These are phyloP conservation scores for Ceratocystis destructans DNA, from an alignment of 2,329 filamentous ascomycete species.

Conservation along the genomic window DNA sequence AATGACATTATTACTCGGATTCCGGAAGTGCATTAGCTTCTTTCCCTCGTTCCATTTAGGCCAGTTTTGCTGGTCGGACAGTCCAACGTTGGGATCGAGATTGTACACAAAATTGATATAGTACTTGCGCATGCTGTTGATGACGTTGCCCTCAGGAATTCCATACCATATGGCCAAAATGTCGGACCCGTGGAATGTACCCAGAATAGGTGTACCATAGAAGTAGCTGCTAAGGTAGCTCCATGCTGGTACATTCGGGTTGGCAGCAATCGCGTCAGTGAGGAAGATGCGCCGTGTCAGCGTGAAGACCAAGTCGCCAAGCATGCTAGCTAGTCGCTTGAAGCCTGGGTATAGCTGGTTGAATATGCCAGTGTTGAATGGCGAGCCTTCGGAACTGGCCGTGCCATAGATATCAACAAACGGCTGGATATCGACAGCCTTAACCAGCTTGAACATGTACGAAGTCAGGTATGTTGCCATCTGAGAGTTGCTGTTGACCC, in stretches of 20 bases:
- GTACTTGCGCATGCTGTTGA: conserved; percentile 37
- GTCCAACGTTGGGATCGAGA: conserved; percentile 39
- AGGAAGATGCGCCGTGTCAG: conserved; percentile 33
- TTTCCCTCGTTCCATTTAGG: conserved; percentile 30
- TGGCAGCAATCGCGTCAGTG: conserved; percentile 27
- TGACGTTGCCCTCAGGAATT: conserved; percentile 35
- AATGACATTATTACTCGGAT: conserved; percentile 17
- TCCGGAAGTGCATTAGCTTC: conserved; percentile 26
- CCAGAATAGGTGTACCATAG: conserved; percentile 45
- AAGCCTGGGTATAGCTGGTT: conserved; percentile 53
- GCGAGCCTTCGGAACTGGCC: conserved; percentile 42
- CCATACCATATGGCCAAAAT: conserved; percentile 42
- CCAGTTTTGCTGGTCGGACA: conserved; percentile 23
- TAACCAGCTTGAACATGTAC: conserved; percentile 36
- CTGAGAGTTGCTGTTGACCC: conserved; percentile 41
- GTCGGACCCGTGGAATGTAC: conserved; percentile 50
- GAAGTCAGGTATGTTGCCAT: conserved; percentile 39
- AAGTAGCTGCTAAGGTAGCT: conserved; percentile 48
- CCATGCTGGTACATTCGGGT: conserved; percentile 40
- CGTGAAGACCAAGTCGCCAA: conserved; percentile 48
- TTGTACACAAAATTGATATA: conserved; percentile 46
- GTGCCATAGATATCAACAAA: conserved; percentile 41
- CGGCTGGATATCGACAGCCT: conserved; percentile 29
- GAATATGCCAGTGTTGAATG: conserved; percentile 42
- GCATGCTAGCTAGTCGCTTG: conserved; percentile 48